phyloP scores from a whole-genome alignment of 306 rosid genomes.

The Castanospermum australe region DNA sequence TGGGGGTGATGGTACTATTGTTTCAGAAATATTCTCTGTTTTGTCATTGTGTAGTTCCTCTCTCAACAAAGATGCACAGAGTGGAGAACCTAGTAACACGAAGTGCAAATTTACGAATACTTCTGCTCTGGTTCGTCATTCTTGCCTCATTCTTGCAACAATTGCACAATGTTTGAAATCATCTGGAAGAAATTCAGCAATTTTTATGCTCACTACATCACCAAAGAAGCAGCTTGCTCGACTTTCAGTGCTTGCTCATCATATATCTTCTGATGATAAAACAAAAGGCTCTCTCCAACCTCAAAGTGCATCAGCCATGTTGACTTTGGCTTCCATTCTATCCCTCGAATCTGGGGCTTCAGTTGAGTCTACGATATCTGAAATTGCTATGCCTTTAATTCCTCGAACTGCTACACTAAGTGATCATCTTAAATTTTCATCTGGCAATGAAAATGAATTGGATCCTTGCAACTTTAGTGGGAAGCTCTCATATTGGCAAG shows the following conservation, averaged over 20 bases:
- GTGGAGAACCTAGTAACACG: constrained; percentile 49
- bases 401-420: constrained; percentile 67
- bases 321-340: constrained; percentile 85
- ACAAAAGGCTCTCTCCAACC: constrained; percentile 46
- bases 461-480: constrained; percentile 41
- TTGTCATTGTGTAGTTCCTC: constrained; percentile 64
- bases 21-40: constrained; percentile 76
- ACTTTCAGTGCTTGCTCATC: constrained; percentile 67
- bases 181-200: constrained; percentile 78
- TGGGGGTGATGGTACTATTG: constrained; percentile 86
- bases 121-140: constrained; percentile 56
- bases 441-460: constrained; percentile 47
- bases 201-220: constrained; percentile 80
- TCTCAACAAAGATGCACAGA: constrained; percentile 58
- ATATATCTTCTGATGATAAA: constrained; percentile 64
- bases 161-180: constrained; percentile 83
- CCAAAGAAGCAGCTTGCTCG: constrained; percentile 85
- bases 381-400: constrained; percentile 79
- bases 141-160: constrained; percentile 77
- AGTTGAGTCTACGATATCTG: constrained; percentile 71
- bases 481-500: constrained; percentile 76
- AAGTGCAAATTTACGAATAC: constrained; percentile 67
- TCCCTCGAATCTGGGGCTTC: constrained; percentile 76
- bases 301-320: constrained; percentile 73
- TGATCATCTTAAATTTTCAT: constrained; percentile 63